These are phyloP conservation scores for Penicillium sp. DNA, from an alignment of 2,329 filamentous ascomycete genomes.

Conservation along the genomic window DNA sequence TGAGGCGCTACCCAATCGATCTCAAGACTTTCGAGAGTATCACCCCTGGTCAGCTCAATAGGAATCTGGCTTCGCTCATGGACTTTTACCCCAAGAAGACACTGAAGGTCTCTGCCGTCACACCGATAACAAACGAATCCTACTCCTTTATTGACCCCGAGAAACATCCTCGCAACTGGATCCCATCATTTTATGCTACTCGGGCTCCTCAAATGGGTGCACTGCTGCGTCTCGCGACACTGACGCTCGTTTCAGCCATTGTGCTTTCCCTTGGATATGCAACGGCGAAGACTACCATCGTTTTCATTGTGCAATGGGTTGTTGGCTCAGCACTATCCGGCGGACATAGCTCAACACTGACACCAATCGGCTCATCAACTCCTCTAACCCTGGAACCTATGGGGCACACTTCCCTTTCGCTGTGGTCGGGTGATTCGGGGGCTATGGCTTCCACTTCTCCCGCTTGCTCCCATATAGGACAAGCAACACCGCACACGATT, in stretches of 20 bases:
- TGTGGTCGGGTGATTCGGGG: constrained; percentile 16
- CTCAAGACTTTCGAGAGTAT: constrained; percentile 50
- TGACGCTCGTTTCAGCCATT: constrained; percentile 30
- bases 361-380: constrained; percentile 20
- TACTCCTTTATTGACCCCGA: constrained; percentile 22
- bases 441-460: constrained; percentile 14
- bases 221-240: constrained; percentile 29
- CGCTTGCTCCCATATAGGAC: constrained; percentile 24
- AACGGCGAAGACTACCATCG: constrained; percentile 24
- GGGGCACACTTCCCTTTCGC: constrained; percentile 22
- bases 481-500: constrained; percentile 25
- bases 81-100: constrained; percentile 31
- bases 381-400: constrained; percentile 18
- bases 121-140: constrained; percentile 4
- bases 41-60: constrained; percentile 47
- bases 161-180: constrained; percentile 26
- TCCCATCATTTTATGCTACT: constrained; percentile 23
- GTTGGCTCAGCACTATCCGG: constrained; percentile 25
- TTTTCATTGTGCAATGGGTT: constrained; percentile 27
- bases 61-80: constrained; percentile 46
- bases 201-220: constrained; percentile 25
- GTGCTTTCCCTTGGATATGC: constrained; percentile 33
- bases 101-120: constrained; percentile 19
- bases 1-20: constrained; percentile 47
- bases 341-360: constrained; percentile 14